Base-by-base conservation (phyloP, 1,139 yeast species). In the Taphrina communis region DNA sequence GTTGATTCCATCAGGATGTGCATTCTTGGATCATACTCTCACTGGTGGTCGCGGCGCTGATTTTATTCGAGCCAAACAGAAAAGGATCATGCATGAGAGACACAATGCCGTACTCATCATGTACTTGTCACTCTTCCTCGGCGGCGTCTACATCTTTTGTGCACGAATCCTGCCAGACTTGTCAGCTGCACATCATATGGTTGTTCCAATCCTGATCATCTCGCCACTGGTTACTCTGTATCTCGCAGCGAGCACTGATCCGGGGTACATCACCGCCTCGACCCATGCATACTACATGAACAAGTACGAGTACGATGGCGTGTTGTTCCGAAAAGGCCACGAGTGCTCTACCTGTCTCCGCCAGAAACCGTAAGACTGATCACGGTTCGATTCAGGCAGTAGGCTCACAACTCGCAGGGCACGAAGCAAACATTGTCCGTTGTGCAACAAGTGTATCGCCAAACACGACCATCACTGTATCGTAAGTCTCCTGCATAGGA, bases 391-490 rank as follows among this genome's bases (percentile, higher is more conserved):
- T 8, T 9, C 17, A 7, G 21, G n/a, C 50, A n/a, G 17, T n/a
- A 25, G 1, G 21, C 60, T 56, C 19, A 56, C 11, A n/a, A 25
- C 4, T 35, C 2, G 6, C 17, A 53, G 59, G 4, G 96, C 98
- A 0, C 80, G 99, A 59, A 89, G 96, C 11, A 92, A 90, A 75
- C 99, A 94, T 78, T 94, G 99, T 76, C 82, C 88, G 2, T 81
- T 83, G 12, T 94, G 98, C 77, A 82, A 83, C 65, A 74, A 77
- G 36, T 94, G 99, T 76, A 81, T 88, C 4, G 79, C 87, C 46
- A 76, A 88, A 71, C 86, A 84, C 74, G 99, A 94, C 76, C 99
- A 94, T 76, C 98, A 94, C 78, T 94, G 99, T 41, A 31, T 58
- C 42, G 67, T 63, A 36, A 53, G 67, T 19, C n/a, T 12, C 31